Percentiles rank a stretch among this genome's conserved stretches.
These are phyloP conservation scores for Fusarium zealandicum DNA, from an alignment of 2,329 filamentous ascomycete species.

Conservation along the genomic window DNA sequence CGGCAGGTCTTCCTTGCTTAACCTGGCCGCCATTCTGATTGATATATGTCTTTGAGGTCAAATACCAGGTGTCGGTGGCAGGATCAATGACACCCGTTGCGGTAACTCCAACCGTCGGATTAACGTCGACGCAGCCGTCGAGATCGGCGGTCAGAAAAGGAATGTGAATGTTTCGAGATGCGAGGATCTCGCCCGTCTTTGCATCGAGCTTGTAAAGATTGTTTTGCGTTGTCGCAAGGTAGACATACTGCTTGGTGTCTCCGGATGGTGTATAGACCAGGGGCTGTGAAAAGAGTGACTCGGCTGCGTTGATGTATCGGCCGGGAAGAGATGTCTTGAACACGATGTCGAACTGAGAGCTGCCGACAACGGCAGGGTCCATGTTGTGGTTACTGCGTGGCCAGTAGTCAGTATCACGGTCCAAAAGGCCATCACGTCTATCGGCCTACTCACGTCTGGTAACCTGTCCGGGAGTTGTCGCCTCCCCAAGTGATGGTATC, in stretches of 20 bases:
- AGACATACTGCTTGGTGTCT: constrained; percentile 59
- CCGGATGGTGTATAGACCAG: constrained; percentile 57
- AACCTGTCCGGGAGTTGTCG: constrained; percentile 61
- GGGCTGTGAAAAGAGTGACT: constrained; percentile 62
- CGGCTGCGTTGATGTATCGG: constrained; percentile 55
- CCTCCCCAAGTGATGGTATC: constrained; percentile 68
- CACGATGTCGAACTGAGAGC: constrained; percentile 61
- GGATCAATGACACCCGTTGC: constrained; percentile 57
- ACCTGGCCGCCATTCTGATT: constrained; percentile 42
- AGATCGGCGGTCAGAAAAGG: constrained; percentile 59
- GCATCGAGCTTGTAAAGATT: constrained; percentile 64
- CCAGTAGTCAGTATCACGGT: not conserved
- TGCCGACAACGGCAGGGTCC: constrained; percentile 65
- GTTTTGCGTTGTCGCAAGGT: constrained; percentile 64
- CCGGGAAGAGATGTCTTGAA: constrained; percentile 62
- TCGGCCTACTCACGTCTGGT: constrained; percentile 56
- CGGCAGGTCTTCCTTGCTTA: constrained; percentile 45
- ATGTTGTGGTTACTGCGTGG: constrained; percentile 63
- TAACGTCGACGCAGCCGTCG: constrained; percentile 57
- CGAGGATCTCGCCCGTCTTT: constrained; percentile 60
- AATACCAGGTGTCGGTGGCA: constrained; percentile 52
- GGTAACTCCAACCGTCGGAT: constrained; percentile 55
- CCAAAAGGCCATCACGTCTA: rapidly evolving
- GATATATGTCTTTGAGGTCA: constrained; percentile 53
- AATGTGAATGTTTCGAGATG: constrained; percentile 55